Base-by-base conservation (phyloP, 176 grass and related monocot species). In the Oryza australiensis region DNA sequence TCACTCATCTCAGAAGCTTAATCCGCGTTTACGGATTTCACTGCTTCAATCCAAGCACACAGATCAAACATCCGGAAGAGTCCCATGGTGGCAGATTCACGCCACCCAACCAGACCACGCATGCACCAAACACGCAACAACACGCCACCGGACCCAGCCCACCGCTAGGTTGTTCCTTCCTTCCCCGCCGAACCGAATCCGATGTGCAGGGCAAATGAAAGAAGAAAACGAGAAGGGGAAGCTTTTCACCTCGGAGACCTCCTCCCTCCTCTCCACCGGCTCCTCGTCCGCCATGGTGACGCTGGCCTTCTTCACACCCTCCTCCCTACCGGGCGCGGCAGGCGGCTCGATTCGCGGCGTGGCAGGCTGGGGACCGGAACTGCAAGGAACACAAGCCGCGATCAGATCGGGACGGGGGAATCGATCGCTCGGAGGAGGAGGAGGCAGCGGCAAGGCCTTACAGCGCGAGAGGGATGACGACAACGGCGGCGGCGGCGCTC, bases 251-350 rank as follows among this genome's bases (percentile, higher is more conserved):
- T 90, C 88, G 68, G 88, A 14, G 68, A 49, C 84, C 74, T 86
- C 88, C 79, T 86, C 88, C 84, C 83, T 86, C 79, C 15, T 83
- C 79, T 90, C 88, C 79, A 59, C 38, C 48, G 78, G 68, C 29
- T 90, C 88, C 23, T 90, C 88, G 84, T 90, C 88, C 29, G 79
- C 88, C 88, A 90, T 90, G 79, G 62, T 26, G 84, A 37, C 37
- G 63, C 62, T 80, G 62, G 77, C 26, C 69, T 53, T 72, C 43
- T 40, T 68, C 73, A 32, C 46, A 30, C 26, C 22, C 26, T 85
- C 48, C 59, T 18, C 82, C 60, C 68, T 30, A 60, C 48, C 64
- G 63, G 53, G 29, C 65, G 13, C 48, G 5, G 68, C 20, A 38
- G 34, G 32, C 42, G 43, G 30, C 71, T 15, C 26, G 26, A 73